phyloP scores from a whole-genome alignment of 164 flowering plant genomes.

The Sextonia rubra region DNA sequence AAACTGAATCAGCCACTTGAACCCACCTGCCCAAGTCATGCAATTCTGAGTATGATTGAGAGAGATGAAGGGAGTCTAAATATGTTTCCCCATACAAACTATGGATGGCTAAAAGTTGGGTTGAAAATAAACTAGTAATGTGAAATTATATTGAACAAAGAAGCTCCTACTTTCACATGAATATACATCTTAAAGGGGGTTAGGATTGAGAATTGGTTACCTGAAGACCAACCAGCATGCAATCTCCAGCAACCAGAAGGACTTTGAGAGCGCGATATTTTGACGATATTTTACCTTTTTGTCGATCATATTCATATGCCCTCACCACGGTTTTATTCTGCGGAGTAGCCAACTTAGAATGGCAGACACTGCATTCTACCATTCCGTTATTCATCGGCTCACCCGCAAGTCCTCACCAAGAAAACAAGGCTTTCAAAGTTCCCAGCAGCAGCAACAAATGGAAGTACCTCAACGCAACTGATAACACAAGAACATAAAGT shows the following conservation, averaged over 20 bases:
- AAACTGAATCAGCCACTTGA: background rate
- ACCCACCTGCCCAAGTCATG: background rate
- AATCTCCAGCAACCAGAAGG: constrained; percentile 85
- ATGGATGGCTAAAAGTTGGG: background rate
- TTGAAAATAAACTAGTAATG: background rate
- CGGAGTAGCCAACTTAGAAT: constrained; percentile 64
- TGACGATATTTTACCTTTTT: constrained; percentile 65
- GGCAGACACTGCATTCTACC: constrained; percentile 92
- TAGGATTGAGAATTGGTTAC: constrained; percentile 23
- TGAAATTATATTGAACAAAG: background rate
- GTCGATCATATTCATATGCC: constrained; percentile 88
- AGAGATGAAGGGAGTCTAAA: no score
- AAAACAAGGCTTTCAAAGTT: constrained; percentile 4
- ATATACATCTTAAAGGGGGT: background rate
- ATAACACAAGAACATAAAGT: background rate
- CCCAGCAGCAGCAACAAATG: constrained; percentile 5
- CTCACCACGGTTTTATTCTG: constrained; percentile 54
- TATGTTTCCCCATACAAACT: background rate
- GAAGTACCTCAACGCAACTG: constrained; percentile 5
- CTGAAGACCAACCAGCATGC: constrained; percentile 88
- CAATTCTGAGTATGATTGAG: background rate
- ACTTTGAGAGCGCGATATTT: constrained; percentile 67
- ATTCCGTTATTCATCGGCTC: constrained; percentile 60
- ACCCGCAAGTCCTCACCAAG: constrained; percentile 8
- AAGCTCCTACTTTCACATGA: background rate